Evolutionary conservation across 306 rosid genomes (phyloP), one percentile per base, ranked within the genome.

Genomic region (Parietaria judaica): DNA sequence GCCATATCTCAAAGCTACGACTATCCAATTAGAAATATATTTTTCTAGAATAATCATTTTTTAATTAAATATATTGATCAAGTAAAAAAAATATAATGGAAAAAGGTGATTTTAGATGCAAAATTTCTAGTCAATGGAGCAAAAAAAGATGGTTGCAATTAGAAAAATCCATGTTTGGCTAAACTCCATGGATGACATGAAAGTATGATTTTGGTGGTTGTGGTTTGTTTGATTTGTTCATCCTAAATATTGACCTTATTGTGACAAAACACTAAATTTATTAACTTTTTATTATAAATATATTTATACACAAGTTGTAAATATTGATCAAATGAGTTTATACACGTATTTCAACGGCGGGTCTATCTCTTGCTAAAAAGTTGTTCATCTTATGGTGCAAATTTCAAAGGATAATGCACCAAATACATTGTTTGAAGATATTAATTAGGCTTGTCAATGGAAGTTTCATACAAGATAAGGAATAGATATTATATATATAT

Each of bases 201-300:
- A 59, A 23, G 14, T 51, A 41, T 5, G 7, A 8, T 8, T 13
- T 9, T 1, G 61, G 67, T 72, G 9, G 76, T 72, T 72, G 71
- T 45, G 38, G 71, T 66, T 60, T 50, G 67, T 14, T 70, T n/a
- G 71, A 54, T 72, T 58, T 54, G 64, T 61, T 62, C 64, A 56
- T 67, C 72, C 68, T 60, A 62, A 60, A 54, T 60, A 34, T 66
- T 72, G 60, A 66, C 77, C 37, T 56, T 72, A 41, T 41, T 41
- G 45, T 5, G 45, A 41, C 9, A 8, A 41, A 41, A 41, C 45
- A 41, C 9, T 41, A 5, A 41, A 41, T 41, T 41, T 5, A 41
- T 41, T 8, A 8, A 41, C 9, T 41, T 5, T 41, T 41, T 5
- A 5, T 5, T 41, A 41, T 5, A 41, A 41, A 41, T 8, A 41